These are phyloP conservation scores for Chaetomium strumarium DNA, from an alignment of 2,329 filamentous ascomycete species.

Conservation along the genomic window DNA sequence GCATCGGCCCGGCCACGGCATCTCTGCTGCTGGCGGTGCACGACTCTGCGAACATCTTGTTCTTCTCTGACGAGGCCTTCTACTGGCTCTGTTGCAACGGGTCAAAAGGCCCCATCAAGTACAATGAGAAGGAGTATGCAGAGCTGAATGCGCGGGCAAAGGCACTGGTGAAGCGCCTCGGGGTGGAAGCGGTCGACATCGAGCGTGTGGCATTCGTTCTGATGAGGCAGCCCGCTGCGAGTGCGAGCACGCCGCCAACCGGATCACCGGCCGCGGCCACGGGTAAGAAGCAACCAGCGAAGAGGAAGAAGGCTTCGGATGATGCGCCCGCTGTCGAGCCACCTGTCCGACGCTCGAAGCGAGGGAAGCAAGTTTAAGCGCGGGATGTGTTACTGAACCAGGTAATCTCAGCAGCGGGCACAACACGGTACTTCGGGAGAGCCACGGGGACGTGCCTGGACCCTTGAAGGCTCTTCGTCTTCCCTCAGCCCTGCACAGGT, in stretches of 20 bases:
- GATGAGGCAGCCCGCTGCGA: constrained; percentile 37
- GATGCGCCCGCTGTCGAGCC: constrained; percentile 14
- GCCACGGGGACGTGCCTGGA: constrained; percentile 12
- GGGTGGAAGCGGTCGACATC: constrained; percentile 53
- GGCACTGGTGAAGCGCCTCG: constrained; percentile 42
- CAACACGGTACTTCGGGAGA: constrained; percentile 17
- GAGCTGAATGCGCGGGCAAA: constrained; percentile 43
- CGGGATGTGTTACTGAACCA: constrained; percentile 5
- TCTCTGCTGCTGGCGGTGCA: constrained; percentile 65
- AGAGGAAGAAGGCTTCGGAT: constrained; percentile 20
- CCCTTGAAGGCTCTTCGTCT: constrained; percentile 4
- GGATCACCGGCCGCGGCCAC: constrained; percentile 10
- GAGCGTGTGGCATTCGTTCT: constrained; percentile 69
- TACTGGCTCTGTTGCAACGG: constrained; percentile 61
- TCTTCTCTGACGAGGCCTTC: constrained; percentile 77
- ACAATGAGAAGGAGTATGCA: constrained; percentile 63
- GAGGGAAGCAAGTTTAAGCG: constrained; percentile 21
- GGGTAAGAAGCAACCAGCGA: constrained; percentile 8
- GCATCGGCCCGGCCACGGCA: constrained; percentile 74
- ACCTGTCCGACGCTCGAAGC: constrained; percentile 23
- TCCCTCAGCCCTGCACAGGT: constrained; percentile 22
- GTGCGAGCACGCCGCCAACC: constrained; percentile 6
- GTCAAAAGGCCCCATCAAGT: constrained; percentile 54
- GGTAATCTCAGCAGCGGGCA: constrained; percentile 6
- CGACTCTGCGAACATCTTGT: constrained; percentile 54